Base-by-base conservation (phyloP, 1,139 yeast species). In the Candida frijolesensis region DNA sequence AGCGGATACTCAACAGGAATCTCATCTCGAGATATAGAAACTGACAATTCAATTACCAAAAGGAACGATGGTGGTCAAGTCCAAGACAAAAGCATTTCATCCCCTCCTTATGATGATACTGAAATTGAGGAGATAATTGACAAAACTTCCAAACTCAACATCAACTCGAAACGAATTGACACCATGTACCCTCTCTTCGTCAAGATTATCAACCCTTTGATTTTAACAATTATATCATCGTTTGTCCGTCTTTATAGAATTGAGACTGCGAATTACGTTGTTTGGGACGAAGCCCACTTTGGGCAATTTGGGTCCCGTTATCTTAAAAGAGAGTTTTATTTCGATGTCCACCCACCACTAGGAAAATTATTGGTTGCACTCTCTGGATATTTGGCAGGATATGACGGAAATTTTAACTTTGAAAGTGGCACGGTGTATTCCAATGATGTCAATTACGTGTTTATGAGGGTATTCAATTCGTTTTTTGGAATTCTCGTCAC, bases 211-310 rank as follows among this genome's bases (percentile, higher is more conserved):
- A 65, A 67, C 50, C 79, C 80, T 5, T 51, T 75, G 9, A 14
- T 72, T 1, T 63, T 76, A 39, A 87, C 95, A 0, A 68, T 76
- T 0, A 44, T 87, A 2, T 84, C 96, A 1, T 81, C 88, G 12
- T 79, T 79, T 56, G 78, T 91, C 10, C 79, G 98, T 49, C 74
- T 89, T 43, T 81, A 85, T 60, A 76, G 77, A 34, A 87, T 94
- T 49, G 88, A 84, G 50, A 75, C 72, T 30, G 76, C 87, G 38
- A 70, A 80, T 48, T 69, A 74, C 39, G 97, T 95, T 10, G 85
- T 91, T 8, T 94, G 99, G 99, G 99, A 92, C 69, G 97, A 90
- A 65, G 97, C 97, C 8, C 97, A 89, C 72, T 88, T 88, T 70
- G 87, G 86, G 12, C 82, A 83, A 59, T 83, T 83, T 62, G 88